Evolutionary conservation across 345 rosid species (phyloP).

Genomic region (Tarenaya hassleriana): DNA sequence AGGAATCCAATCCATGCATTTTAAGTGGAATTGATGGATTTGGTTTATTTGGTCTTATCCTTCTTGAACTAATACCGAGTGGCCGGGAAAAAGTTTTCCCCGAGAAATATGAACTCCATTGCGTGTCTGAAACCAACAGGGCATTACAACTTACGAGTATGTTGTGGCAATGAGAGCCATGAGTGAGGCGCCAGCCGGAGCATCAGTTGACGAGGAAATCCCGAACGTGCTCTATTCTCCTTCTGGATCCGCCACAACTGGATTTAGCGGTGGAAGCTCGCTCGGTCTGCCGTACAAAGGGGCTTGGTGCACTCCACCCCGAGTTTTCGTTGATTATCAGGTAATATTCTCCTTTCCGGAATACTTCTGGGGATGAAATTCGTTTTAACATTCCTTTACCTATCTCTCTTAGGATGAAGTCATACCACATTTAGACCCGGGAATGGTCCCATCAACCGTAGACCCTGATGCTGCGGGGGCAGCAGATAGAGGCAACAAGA

Average conservation of each 20-base stretch:
- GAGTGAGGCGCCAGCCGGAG: conserved; percentile 89
- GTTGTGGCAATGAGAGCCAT: conserved; percentile 89
- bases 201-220: conserved; percentile 59
- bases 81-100: too few relatives aligned
- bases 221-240: conserved; percentile 67
- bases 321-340: conserved; percentile 94
- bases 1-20: too few relatives aligned
- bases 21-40: too few relatives aligned
- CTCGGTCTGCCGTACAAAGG: conserved; percentile 73
- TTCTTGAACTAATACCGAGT: too few relatives aligned
- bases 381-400: not conserved
- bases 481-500: conserved; percentile 58
- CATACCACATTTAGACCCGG: conserved; percentile 87
- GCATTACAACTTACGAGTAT: conserved; percentile 88
- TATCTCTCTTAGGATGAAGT: conserved; percentile 80
- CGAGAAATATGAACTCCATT: conserved; percentile 3
- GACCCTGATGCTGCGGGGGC: conserved; percentile 86
- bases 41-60: too few relatives aligned
- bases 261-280: conserved; percentile 88
- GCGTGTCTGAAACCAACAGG: conserved; percentile 33
- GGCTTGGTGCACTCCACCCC: conserved; percentile 96
- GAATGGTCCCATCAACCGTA: conserved; percentile 90
- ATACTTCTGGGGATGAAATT: not conserved
- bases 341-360: conserved; percentile 24
- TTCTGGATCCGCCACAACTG: conserved; percentile 84